Base-by-base conservation (phyloP, 2,329 filamentous ascomycete species). In the Colletotrichum godetiae region DNA sequence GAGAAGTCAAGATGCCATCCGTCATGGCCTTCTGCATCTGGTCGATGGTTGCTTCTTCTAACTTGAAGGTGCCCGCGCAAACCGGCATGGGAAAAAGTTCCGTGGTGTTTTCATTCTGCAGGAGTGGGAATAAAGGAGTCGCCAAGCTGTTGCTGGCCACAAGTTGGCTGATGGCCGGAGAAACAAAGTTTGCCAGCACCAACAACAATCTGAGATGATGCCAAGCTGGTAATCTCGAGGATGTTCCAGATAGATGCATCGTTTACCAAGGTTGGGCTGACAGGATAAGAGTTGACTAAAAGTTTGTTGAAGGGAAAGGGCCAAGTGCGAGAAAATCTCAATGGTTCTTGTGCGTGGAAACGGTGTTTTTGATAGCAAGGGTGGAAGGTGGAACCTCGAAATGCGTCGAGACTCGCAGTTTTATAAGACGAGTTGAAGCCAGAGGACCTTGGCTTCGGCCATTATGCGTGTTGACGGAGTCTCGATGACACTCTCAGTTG, bases 21-120 rank as follows among this genome's bases (percentile, higher is more conserved):
- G 76, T 76, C 86, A 94, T 86, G 35, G 88, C 87, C 5, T 81
- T 78, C 77, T 94, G 92, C 77, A 95, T 87, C 74, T 92, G 82
- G 75, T 93, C 91, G 74, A 94, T 92, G 10, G 89, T 92, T 19
- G 91, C 91, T 79, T 94, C 92, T 80, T 93, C 91, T 15, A 94
- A 84, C 61, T 85, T 82, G 76, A 93, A 86, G 13, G 19, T 57
- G 12, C 87, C 88, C 68, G 88, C 81, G 80, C 92, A 94, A 19
- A 79, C 79, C 1, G 84, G 86, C 91, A 94, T 92, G 3, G 90
- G 88, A 77, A 94, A 94, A 33, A 86, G 77, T 13, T 79, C 74
- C 1, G 78, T 67, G 4, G 83, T 80, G 52, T 81, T 81, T 24
- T 79, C 82, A 80, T 85, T 80, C 55, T 82, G 13, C 1, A 31